These are phyloP conservation scores for Apodospora peruviana DNA, from an alignment of 495 filamentous ascomycete species.

Conservation along the genomic window DNA sequence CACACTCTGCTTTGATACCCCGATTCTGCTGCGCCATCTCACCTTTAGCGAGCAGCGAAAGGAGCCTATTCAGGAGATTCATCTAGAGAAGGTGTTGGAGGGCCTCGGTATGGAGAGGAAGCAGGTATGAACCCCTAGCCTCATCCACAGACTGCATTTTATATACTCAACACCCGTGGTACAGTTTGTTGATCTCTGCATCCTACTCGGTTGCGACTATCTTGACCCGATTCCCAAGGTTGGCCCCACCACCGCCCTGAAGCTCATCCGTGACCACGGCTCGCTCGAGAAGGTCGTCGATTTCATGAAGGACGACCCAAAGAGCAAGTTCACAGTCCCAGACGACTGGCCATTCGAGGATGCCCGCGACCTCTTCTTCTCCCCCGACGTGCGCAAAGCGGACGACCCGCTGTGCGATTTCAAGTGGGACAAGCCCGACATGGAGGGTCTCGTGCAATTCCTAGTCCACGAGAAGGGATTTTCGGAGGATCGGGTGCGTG, in stretches of 20 bases:
- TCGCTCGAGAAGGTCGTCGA: conserved; percentile 82
- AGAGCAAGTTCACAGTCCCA: conserved; percentile 74
- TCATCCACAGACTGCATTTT: neutral
- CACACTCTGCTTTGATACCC: conserved; percentile 89
- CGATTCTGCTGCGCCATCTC: conserved; percentile 84
- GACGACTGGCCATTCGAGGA: conserved; percentile 93
- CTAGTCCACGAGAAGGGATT: conserved; percentile 93
- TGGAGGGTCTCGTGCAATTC: conserved; percentile 82
- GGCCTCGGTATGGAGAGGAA: conserved; percentile 80
- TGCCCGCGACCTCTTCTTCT: conserved; percentile 83
- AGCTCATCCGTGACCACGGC: conserved; percentile 85
- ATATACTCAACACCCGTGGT: neutral
- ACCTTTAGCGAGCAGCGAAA: conserved; percentile 97
- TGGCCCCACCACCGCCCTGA: conserved; percentile 83
- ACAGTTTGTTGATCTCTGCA: conserved; percentile 95
- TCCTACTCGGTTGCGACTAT: conserved; percentile 97
- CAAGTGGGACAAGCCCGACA: conserved; percentile 92
- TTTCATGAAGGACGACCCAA: conserved; percentile 64
- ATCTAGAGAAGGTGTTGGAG: conserved; percentile 74
- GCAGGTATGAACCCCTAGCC: conserved; percentile 48
- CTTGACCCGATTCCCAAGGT: conserved; percentile 92
- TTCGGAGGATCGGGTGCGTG: conserved; percentile 85
- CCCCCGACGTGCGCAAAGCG: conserved; percentile 82
- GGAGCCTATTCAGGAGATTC: conserved; percentile 94
- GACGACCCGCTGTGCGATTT: conserved; percentile 87